These are phyloP conservation scores for Amylocystis lapponica DNA, from an alignment of 768 basidiomycete genomes.

Conservation along the genomic window DNA sequence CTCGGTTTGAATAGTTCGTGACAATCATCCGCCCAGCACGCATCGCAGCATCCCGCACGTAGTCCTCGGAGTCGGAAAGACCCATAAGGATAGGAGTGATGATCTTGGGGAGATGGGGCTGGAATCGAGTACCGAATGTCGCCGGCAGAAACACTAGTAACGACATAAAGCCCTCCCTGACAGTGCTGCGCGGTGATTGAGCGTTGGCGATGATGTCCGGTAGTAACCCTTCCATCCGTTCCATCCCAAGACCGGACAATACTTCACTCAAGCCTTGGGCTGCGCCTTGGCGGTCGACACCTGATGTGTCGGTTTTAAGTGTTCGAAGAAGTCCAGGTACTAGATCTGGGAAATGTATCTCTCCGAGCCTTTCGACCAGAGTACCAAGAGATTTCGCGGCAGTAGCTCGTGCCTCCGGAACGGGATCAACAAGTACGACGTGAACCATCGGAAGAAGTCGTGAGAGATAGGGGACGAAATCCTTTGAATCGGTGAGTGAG, in stretches of 20 bases:
- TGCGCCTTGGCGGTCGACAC: conserved; percentile 96
- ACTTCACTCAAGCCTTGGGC: conserved; percentile 97
- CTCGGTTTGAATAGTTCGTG: conserved; percentile 85
- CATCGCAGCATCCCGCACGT: conserved; percentile 96
- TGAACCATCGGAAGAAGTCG: conserved; percentile 88
- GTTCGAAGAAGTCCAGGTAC: conserved; percentile 85
- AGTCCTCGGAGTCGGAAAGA: conserved; percentile 89
- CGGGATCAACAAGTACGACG: conserved; percentile 89
- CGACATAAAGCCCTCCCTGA: conserved; percentile 98
- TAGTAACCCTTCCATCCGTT: conserved; percentile 86
- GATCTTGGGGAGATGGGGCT: conserved; percentile 92
- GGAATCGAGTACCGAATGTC: conserved; percentile 94
- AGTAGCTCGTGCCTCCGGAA: conserved; percentile 95
- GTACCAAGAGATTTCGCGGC: conserved; percentile 96
- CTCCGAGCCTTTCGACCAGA: conserved; percentile 94
- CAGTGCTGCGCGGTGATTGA: conserved; percentile 81
- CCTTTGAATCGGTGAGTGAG: conserved; percentile 81
- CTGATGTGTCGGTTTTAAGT: conserved; percentile 88
- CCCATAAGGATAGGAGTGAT: conserved; percentile 89
- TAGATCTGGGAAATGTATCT: conserved; percentile 91
- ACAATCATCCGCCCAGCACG: conserved; percentile 98
- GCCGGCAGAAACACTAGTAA: conserved; percentile 91
- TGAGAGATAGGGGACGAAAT: conserved; percentile 92
- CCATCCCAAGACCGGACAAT: conserved; percentile 94
- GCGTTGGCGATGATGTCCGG: conserved; percentile 93